Evolutionary conservation across 345 rosid genomes (phyloP).

Genomic region (Citropsis articulata): DNA sequence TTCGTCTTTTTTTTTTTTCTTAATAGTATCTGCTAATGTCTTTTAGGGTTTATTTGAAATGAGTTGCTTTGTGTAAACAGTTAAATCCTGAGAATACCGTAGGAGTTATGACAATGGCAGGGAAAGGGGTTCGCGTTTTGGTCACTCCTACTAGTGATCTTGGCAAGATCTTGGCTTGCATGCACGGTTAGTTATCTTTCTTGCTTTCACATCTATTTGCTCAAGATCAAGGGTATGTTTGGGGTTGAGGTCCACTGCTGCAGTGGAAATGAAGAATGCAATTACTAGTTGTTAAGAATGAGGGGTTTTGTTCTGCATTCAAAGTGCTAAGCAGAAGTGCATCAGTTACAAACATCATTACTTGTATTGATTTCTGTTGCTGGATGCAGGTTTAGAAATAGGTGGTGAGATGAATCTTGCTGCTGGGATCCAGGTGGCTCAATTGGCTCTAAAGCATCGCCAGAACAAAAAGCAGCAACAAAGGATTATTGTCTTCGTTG

Average conservation of each 20-base stretch:
- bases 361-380: background rate
- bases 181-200: conserved; percentile 48
- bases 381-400: conserved; percentile 44
- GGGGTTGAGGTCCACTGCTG: background rate
- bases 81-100: conserved; percentile 65
- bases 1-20: background rate
- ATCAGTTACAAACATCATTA: background rate
- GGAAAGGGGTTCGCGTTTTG: conserved; percentile 60
- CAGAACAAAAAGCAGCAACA: conserved; percentile 98
- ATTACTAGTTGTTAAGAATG: background rate
- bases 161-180: conserved; percentile 59
- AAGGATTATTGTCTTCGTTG: conserved; percentile 89
- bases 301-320: background rate
- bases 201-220: background rate
- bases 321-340: background rate
- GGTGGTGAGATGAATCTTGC: conserved; percentile 94
- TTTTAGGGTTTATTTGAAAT: background rate
- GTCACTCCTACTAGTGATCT: conserved; percentile 58
- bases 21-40: no score
- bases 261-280: background rate
- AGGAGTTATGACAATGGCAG: conserved; percentile 57
- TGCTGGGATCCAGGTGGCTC: conserved; percentile 93
- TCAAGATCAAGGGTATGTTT: background rate
- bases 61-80: conserved; percentile 20
- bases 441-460: conserved; percentile 96